Base-by-base conservation (phyloP, 768 basidiomycete genomes). In the Panus rudis region DNA sequence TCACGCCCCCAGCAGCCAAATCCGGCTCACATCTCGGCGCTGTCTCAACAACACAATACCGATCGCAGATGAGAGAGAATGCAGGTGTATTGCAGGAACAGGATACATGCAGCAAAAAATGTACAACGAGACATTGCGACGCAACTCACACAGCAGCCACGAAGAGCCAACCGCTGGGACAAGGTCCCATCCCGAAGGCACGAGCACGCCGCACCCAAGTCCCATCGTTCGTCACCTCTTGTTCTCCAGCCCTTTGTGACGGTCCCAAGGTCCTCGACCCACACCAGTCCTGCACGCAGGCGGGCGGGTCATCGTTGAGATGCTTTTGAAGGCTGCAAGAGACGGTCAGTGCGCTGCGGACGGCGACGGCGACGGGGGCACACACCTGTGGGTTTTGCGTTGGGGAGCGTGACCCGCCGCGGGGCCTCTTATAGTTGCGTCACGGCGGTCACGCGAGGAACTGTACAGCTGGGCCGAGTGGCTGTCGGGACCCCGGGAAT, bases 91-190 rank as follows among this genome's bases (percentile, higher is more conserved):
- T 30, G 28, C 28, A 30, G 10, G 28, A 10, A 30, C 10, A 10
- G 28, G 28, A 30, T 10, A 30, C 28, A 30, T 16, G 10, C 28
- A 30, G 27, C 21, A n/a, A 45, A 20, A 52, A 43, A 64, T 89
- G 81, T 89, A 84, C 84, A 79, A 87, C 85, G 75, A 78, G 83
- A 88, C 86, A 87, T 88, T 90, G 87, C 87, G 83, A 73, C 72
- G 66, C 56, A 59, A 68, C 73, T 80, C 84, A 86, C 59, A 63
- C 72, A 72, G 71, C 53, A 61, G 67, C 77, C 74, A 73, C 78
- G 78, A 84, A 88, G 71, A 65, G 70, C 64, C 64, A 47, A 55
- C 76, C 70, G 70, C 57, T 58, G 59, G 53, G 57, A 59, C 68
- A 63, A 56, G 61, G 48, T 53, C 62, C 55, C 52, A 62, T 59